Conservation (phyloP, 352 stramenopile genomes). For the Pythium pyrilobum region DNA sequence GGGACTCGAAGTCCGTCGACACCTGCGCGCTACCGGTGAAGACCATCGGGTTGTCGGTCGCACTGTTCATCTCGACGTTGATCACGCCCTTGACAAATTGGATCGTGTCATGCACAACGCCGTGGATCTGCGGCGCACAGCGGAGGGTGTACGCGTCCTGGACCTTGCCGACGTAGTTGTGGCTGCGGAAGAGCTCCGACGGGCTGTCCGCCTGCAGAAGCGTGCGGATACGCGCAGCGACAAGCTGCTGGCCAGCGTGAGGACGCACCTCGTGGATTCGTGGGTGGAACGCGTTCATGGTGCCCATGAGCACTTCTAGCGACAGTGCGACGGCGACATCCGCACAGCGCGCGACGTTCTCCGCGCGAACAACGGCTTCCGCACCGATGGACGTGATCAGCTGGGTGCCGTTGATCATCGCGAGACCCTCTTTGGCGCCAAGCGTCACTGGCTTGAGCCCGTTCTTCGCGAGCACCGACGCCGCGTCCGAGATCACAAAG, state of each 20-base stretch:
- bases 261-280: conserved; percentile 83
- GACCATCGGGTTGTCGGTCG: conserved; percentile 89
- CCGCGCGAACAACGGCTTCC: conserved; percentile 70
- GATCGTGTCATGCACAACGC: conserved; percentile 85
- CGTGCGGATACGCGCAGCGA: conserved; percentile 74
- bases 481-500: conserved; percentile 53
- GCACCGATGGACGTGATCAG: conserved; percentile 84
- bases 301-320: conserved; percentile 85
- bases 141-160: conserved; percentile 89
- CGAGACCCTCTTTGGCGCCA: conserved; percentile 84
- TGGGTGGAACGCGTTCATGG: conserved; percentile 85
- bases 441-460: conserved; percentile 70
- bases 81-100: conserved; percentile 81
- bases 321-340: conserved; percentile 78
- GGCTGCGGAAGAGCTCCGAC: conserved; percentile 82
- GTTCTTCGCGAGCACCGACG: conserved; percentile 66
- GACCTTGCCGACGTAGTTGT: conserved; percentile 87
- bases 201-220: conserved; percentile 72
- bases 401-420: conserved; percentile 91
- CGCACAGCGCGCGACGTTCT: conserved; percentile 70
- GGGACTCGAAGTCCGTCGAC: conserved; percentile 48
- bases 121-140: conserved; percentile 87
- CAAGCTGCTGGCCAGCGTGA: conserved; percentile 72
- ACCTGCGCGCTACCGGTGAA: conserved; percentile 70
- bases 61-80: conserved; percentile 88